These are phyloP conservation scores for Plasmodium vivax DNA, from an alignment of 169 alveolate genomes.

Conservation along the genomic window DNA sequence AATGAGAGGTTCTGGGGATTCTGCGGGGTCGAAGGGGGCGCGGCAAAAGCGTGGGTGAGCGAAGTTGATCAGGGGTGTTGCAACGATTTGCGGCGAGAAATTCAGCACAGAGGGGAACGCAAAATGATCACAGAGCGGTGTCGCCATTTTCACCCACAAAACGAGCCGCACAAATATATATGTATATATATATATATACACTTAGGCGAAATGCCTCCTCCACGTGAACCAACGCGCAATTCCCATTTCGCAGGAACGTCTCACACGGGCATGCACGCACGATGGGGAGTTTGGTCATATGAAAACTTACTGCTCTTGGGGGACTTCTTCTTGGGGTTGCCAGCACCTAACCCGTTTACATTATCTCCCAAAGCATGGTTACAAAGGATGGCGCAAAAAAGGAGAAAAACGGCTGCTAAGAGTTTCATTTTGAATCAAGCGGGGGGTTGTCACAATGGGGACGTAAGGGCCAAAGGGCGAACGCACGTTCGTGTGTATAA, in stretches of 20 bases:
- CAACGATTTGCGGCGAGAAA: background rate
- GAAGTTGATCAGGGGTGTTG: background rate
- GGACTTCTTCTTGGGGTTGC: background rate
- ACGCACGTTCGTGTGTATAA: background rate
- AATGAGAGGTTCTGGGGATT: constrained; percentile 30
- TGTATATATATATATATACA: background rate
- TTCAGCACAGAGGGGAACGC: background rate
- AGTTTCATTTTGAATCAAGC: constrained; percentile 31
- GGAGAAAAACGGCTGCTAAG: constrained; percentile 5
- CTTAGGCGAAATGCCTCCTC: background rate
- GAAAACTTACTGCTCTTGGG: constrained; percentile 24
- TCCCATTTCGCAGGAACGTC: background rate
- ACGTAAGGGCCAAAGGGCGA: background rate
- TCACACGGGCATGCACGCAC: background rate
- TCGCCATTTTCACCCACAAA: background rate
- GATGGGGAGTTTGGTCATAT: background rate
- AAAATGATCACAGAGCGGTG: background rate
- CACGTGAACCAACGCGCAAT: background rate
- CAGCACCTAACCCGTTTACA: background rate
- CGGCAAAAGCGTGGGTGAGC: background rate
- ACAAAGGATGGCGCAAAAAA: background rate
- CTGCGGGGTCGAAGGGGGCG: background rate
- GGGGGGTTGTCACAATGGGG: background rate
- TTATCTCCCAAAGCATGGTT: background rate
- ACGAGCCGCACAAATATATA: background rate